A percentile compares a stretch with the other conserved stretches of the same genome.
Conservation (phyloP, 1,284 basidiomycete species). For the Ceratobasidium sp. region DNA sequence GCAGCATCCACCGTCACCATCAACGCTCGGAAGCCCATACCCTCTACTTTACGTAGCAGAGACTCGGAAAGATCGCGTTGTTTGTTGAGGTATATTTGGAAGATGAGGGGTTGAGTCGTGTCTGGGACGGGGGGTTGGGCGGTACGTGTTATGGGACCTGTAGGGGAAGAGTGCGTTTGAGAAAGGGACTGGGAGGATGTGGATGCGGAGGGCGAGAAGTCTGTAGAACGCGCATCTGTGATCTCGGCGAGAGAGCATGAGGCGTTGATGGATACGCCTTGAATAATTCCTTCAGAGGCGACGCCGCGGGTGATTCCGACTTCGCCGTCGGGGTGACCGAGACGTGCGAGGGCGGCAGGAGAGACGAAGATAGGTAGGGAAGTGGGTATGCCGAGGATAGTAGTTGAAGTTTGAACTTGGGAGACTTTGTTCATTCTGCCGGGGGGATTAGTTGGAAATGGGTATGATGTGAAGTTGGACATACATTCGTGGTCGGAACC, state of each 20-base stretch:
- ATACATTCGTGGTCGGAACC: slow-evolving; percentile 62
- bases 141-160: not conserved
- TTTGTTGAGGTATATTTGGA: slow-evolving; percentile 84
- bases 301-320: slow-evolving; percentile 83
- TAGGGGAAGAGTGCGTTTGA: slow-evolving; percentile 14
- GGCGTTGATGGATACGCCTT: slow-evolving; percentile 88
- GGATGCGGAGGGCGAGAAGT: slow-evolving; percentile 27
- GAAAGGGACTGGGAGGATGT: not conserved
- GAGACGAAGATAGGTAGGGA: slow-evolving; percentile 65
- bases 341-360: slow-evolving; percentile 82
- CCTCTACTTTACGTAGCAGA: slow-evolving; percentile 76
- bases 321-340: slow-evolving; percentile 89
- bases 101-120: slow-evolving; percentile 78
- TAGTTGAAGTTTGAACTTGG: slow-evolving; percentile 53
- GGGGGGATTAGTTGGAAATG: not conserved
- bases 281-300: slow-evolving; percentile 77
- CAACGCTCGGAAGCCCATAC: slow-evolving; percentile 82
- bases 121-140: slow-evolving; percentile 50
- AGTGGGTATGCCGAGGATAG: slow-evolving; percentile 59
- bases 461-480: slow-evolving; percentile 40
- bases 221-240: slow-evolving; percentile 60
- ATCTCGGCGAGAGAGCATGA: slow-evolving; percentile 81
- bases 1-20: slow-evolving; percentile 93
- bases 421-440: slow-evolving; percentile 54
- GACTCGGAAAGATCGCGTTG: slow-evolving; percentile 75